Evolutionary conservation across 2,329 filamentous ascomycete genomes (phyloP).

Genomic region (Penicillium sp.): DNA sequence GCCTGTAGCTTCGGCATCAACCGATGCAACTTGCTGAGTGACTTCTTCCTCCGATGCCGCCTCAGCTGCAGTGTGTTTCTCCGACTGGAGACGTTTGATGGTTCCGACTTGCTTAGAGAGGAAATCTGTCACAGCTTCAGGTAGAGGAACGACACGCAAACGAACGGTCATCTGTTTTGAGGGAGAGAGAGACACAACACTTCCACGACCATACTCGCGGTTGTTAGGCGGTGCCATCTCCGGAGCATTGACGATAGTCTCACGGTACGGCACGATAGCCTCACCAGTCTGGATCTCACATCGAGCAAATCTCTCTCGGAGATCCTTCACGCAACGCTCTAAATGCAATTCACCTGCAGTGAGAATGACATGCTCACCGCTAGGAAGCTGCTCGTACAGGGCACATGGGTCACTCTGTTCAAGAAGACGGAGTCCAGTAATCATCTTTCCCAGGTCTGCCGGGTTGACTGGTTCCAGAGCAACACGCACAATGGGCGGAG

Average conservation of each 20-base stretch:
- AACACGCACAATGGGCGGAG: constrained; percentile 90
- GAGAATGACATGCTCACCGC: constrained; percentile 89
- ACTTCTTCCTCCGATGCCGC: constrained; percentile 37
- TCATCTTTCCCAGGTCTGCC: constrained; percentile 90
- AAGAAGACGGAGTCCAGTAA: constrained; percentile 77
- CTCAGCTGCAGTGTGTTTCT: constrained; percentile 57
- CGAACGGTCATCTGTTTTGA: constrained; percentile 83
- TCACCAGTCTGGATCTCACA: constrained; percentile 94
- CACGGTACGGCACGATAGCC: constrained; percentile 91
- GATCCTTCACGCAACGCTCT: constrained; percentile 88
- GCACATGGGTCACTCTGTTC: constrained; percentile 96
- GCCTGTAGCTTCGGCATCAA: constrained; percentile 51
- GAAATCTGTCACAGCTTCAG: constrained; percentile 76
- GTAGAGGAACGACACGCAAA: constrained; percentile 75
- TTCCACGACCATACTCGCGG: constrained; percentile 81
- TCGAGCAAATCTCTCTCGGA: constrained; percentile 85
- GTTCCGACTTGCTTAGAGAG: constrained; percentile 74
- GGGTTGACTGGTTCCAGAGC: constrained; percentile 92
- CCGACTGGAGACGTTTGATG: constrained; percentile 75
- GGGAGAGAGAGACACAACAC: constrained; percentile 69
- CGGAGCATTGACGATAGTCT: constrained; percentile 80
- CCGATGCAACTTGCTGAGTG: constrained; percentile 41
- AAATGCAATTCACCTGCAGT: constrained; percentile 94
- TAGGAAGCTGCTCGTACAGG: constrained; percentile 88
- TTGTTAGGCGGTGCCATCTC: constrained; percentile 91